A percentile compares a stretch with the other conserved stretches of the same genome.
Evolutionary conservation across 2,329 filamentous ascomycete species (phyloP).

Genomic region (Penicillium italicum): DNA sequence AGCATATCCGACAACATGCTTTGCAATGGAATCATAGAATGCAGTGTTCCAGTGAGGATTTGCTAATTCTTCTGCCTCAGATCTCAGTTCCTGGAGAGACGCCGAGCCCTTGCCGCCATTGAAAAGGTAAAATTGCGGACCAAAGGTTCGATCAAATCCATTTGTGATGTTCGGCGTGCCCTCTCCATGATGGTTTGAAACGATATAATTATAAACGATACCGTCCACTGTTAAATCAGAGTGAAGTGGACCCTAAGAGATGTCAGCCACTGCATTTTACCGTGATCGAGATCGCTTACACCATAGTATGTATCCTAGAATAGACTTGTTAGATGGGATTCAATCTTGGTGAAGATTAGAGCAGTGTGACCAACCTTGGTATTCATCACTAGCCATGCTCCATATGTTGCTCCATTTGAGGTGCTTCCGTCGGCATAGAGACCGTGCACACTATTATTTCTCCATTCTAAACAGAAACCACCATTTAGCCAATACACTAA

Average conservation of each 20-base stretch:
- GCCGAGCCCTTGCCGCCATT: constrained; percentile 52
- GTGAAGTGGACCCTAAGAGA: constrained; percentile 52
- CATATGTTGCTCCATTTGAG: constrained; percentile 52
- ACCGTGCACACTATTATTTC: constrained; percentile 57
- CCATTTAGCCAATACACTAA: not conserved
- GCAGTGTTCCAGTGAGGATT: constrained; percentile 54
- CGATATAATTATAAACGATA: constrained; percentile 64
- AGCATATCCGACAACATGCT: constrained; percentile 58
- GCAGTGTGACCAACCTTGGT: constrained; percentile 56
- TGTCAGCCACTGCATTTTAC: not conserved
- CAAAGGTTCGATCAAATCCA: constrained; percentile 64
- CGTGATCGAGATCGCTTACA: constrained; percentile 9
- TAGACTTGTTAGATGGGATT: not conserved
- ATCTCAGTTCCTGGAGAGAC: constrained; percentile 48
- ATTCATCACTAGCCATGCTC: constrained; percentile 63
- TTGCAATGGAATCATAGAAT: constrained; percentile 63
- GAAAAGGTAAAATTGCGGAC: constrained; percentile 62
- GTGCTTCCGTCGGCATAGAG: constrained; percentile 51
- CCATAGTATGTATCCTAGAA: constrained; percentile 30
- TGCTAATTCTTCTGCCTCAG: constrained; percentile 54
- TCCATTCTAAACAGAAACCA: constrained; percentile 43
- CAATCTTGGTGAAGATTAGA: not conserved
- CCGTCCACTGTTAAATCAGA: constrained; percentile 63
- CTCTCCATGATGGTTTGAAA: constrained; percentile 61
- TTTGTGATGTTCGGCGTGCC: constrained; percentile 62